Evolutionary conservation across 495 filamentous ascomycete species (phyloP), one percentile per base, ranked within the genome.

Genomic region (Aspergillus bridgeri): DNA sequence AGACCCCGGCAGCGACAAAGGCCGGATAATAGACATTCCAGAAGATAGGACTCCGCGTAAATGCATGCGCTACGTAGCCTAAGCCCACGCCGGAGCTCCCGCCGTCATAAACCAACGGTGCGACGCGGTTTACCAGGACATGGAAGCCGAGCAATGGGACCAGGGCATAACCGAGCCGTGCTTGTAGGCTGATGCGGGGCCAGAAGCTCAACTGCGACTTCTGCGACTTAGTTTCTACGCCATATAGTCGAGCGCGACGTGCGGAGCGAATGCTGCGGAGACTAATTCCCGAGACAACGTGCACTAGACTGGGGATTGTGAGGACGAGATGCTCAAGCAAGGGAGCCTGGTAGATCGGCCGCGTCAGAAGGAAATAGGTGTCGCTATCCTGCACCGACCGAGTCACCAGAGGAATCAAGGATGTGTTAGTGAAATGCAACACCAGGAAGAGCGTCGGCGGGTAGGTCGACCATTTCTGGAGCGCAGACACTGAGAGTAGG

Each of bases 381-480:
- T 86, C 82, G 56, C 74, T 75, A 27, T 77, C 73, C 25, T 76
- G 64, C 6, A 86, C 69, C 22, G 81, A 84, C 44, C 67, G 74
- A 24, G 83, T 84, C 15, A 75, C 54, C 21, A 92, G 82, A 0
- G 89, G 89, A 29, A 91, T 83, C 43, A 92, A 66, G 2, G 89
- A 87, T n/a, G 86, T 89, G 47, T 89, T 96, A 48, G 87, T 80
- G 49, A 94, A 75, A 73, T 97, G 92, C 53, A 93, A 72, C 51
- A 82, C 74, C 48, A 85, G 76, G 81, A 93, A 97, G 60, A 88
- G 67, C 44, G 85, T 86, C 68, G 96, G 91, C 42, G 88, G 86
- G 71, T 96, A 96, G 64, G 88, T 88, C 15, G 90, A 92, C 79
- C 94, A 96, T 69, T 81, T 85, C 67, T 96, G 92, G 25, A 92